Evolutionary conservation across 75 land plant genomes (phyloP), one percentile per base, ranked within the genome.

Genomic region (Larix kaempferi): DNA sequence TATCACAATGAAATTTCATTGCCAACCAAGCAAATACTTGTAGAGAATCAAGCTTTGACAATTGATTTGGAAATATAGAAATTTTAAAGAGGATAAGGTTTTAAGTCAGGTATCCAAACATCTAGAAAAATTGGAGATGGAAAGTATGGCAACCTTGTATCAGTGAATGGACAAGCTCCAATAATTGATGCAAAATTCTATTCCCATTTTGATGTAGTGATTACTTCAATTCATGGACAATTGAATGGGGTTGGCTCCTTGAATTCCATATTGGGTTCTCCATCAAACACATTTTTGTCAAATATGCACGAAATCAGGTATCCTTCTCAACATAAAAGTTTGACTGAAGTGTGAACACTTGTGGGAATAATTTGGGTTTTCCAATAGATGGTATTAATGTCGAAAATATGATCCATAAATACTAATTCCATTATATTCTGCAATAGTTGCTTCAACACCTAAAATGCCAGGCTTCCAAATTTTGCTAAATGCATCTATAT

Each of bases 11-110:
- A 49, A 2, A 29, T 57, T 39, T 21, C 35, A 16, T 27, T 74
- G 26, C 76, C 59, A 15, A 27, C 59, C 59, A 49, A 74, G 76
- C 59, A 49, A 49, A 26, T 56, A 27, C 54, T 76, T 1, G 44
- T 71, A 21, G 77, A 74, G 67, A 79, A 77, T 29, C 82, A 80
- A 35, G 64, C 79, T 69, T 78, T 83, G 85, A 74, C 82, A 76
- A 74, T 74, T 77, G 82, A 49, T 83, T 86, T 66, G 73, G 59
- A 37, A 63, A 80, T 29, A 15, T 86, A 8, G n/a, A n/a, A 83
- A 77, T 57, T 79, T 82, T 7, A 74, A 19, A 37, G 81, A 71
- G 22, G 72, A 62, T 19, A 67, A 29, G 22, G 17, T 49, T 8
- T 29, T 44, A 39, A 58, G 58, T 52, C 54, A 75, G 60, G 29